Conservation (phyloP, 768 basidiomycete species). For the Termitomyces sp. region DNA sequence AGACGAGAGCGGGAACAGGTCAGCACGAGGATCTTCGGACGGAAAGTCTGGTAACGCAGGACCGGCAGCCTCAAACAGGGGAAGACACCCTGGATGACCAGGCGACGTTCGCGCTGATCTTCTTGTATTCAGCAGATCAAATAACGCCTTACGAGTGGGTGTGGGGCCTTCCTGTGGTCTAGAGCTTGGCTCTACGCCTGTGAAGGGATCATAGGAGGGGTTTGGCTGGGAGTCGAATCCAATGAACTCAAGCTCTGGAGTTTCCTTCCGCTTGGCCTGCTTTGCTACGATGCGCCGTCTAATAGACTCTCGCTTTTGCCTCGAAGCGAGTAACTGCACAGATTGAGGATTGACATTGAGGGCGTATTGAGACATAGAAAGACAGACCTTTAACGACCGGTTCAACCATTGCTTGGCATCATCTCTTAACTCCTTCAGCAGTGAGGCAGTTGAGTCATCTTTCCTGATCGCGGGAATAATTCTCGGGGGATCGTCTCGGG, state of each 20-base stretch:
- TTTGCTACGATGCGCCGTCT: not conserved
- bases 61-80: not conserved
- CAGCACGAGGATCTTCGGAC: not conserved
- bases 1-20: not conserved
- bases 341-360: not conserved
- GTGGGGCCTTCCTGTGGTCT: not conserved
- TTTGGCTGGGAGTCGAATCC: slow-evolving; percentile 4
- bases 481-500: not conserved
- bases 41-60: not conserved
- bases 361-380: not conserved
- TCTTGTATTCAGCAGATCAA: not conserved
- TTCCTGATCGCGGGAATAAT: not conserved
- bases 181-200: not conserved
- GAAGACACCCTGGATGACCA: not conserved
- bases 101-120: not conserved
- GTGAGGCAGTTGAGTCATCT: not conserved
- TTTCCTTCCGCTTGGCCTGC: not conserved
- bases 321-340: not conserved
- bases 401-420: not conserved
- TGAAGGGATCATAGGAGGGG: slow-evolving; percentile 6
- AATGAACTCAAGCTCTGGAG: slow-evolving; percentile 3
- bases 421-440: not conserved
- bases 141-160: not conserved
- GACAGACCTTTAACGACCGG: not conserved
- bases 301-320: not conserved